These are phyloP conservation scores for Aspergillus costaricaensis DNA, from an alignment of 2,329 filamentous ascomycete genomes.

Conservation along the genomic window DNA sequence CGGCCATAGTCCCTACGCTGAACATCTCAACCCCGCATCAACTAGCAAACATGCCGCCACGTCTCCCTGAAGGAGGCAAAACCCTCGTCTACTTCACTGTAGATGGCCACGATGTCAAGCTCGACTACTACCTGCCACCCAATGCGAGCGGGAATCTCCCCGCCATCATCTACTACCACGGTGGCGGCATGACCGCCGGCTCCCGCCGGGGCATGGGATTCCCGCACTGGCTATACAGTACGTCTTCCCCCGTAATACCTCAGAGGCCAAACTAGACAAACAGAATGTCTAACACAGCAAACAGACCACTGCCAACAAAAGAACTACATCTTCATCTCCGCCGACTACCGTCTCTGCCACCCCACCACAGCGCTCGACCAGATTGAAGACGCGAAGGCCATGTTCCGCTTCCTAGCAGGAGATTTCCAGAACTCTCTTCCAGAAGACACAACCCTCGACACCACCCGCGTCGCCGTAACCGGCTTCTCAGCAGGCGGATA, in stretches of 20 bases:
- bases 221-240: constrained; percentile 23
- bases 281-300: neutral
- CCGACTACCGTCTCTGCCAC: constrained; percentile 27
- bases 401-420: constrained; percentile 18
- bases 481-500: constrained; percentile 27
- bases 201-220: constrained; percentile 16
- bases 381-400: constrained; percentile 22
- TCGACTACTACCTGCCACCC: constrained; percentile 24
- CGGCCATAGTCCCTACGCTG: neutral
- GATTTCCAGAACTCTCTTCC: constrained; percentile 15
- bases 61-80: neutral
- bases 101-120: constrained; percentile 21
- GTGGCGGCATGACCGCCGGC: constrained; percentile 27
- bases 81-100: constrained; percentile 24
- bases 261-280: neutral
- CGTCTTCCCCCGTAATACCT: neutral
- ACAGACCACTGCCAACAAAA: constrained; percentile 23
- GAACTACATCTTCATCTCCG: constrained; percentile 25
- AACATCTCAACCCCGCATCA: neutral
- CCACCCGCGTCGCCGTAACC: constrained; percentile 20
- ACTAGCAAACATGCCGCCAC: neutral
- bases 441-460: constrained; percentile 13
- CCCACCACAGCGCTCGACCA: constrained; percentile 23
- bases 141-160: constrained; percentile 13
- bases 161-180: constrained; percentile 27